A percentile compares a stretch with the other conserved stretches of the same genome.
Conservation (phyloP, 306 rosid species). For the Medicago arabica region DNA sequence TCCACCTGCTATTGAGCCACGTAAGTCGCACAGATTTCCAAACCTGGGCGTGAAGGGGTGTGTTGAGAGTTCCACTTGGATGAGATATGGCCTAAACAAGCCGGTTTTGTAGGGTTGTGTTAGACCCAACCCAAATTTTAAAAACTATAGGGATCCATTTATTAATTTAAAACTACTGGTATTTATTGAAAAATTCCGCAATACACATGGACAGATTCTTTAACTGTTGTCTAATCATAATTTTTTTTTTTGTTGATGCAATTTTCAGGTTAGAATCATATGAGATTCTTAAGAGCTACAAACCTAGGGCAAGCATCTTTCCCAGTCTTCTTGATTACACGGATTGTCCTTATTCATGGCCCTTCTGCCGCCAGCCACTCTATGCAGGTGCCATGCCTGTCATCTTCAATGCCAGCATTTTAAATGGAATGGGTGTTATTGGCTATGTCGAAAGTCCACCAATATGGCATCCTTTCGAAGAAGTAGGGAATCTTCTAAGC, state of each 20-base stretch:
- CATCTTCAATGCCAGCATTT: slow-evolving; percentile 92
- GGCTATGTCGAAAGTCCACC: slow-evolving; percentile 88
- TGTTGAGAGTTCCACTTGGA: too few species aligned
- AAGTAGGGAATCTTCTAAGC: slow-evolving; percentile 90
- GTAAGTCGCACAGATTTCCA: too few species aligned
- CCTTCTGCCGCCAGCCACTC: slow-evolving; percentile 96
- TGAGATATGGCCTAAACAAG: too few species aligned
- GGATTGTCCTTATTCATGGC: slow-evolving; percentile 97
- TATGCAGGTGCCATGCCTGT: slow-evolving; percentile 98
- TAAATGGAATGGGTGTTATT: slow-evolving; percentile 96
- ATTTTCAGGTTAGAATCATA: slow-evolving; percentile 89
- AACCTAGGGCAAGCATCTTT: slow-evolving; percentile 91
- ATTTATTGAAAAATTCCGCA: neutral
- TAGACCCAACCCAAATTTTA: too few species aligned
- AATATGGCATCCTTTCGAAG: slow-evolving; percentile 87
- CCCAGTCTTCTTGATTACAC: slow-evolving; percentile 86
- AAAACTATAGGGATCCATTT: neutral
- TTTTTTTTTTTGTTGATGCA: slow-evolving; percentile 37
- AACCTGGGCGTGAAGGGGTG: too few species aligned
- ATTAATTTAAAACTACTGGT: neutral
- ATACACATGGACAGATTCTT: neutral
- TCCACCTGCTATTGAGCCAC: too few species aligned
- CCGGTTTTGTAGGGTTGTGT: too few species aligned
- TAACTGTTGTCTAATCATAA: slow-evolving; percentile 6
- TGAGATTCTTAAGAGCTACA: slow-evolving; percentile 85